A percentile compares a stretch with the other conserved stretches of the same genome.
These are phyloP conservation scores for Neoboletus brunneissimus DNA, from an alignment of 768 basidiomycete genomes.

Conservation along the genomic window DNA sequence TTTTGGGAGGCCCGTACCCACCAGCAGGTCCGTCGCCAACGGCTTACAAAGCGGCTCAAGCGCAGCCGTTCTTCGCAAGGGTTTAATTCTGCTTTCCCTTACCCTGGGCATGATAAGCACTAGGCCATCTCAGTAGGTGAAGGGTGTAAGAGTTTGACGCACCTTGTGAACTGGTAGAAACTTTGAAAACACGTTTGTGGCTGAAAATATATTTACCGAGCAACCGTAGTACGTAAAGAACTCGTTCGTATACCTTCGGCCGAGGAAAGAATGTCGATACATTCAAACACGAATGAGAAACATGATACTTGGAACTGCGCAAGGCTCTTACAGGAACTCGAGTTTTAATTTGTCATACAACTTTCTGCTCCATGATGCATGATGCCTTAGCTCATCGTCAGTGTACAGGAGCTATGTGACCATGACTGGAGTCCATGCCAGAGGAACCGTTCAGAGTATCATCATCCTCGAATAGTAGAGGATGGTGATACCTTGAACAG, in stretches of 20 bases:
- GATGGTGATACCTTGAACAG: neutral
- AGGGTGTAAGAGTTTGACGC: neutral
- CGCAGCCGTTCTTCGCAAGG: neutral
- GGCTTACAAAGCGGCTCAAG: neutral
- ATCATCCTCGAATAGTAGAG: neutral
- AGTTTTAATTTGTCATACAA: no score
- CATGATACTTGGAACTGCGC: no score
- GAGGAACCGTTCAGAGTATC: neutral
- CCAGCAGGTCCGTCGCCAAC: neutral
- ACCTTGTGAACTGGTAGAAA: neutral
- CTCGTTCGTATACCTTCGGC: neutral
- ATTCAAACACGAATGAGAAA: no score
- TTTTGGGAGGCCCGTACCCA: neutral
- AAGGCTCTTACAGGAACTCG: no score
- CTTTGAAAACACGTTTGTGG: neutral
- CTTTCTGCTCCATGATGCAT: neutral
- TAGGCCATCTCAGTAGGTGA: neutral
- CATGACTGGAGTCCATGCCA: neutral
- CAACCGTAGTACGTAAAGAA: no score
- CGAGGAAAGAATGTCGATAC: no score
- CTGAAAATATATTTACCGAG: neutral
- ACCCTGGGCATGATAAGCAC: neutral
- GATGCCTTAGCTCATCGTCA: neutral
- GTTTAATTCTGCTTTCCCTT: neutral
- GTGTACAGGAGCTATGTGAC: neutral